Percentiles rank a stretch among this genome's conserved stretches.
phyloP scores from a whole-genome alignment of 257 asterid genomes.

The Voacanga thouarsii region DNA sequence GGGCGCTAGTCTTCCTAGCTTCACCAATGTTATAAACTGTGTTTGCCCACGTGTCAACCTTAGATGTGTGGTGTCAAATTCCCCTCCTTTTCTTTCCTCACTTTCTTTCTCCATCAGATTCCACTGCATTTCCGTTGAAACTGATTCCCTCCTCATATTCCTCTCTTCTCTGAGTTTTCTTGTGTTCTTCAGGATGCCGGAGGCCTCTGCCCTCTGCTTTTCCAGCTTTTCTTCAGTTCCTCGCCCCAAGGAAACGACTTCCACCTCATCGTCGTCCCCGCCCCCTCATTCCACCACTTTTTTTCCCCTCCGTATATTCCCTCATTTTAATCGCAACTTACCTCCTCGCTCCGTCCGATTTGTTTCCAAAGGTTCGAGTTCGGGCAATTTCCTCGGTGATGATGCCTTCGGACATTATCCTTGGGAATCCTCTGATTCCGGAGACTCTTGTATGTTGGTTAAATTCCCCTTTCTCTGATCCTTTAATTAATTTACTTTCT shows the following conservation, averaged over 20 bases:
- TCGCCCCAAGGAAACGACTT: conserved; percentile 35
- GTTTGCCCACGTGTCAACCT: conserved; percentile 32
- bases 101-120: conserved; percentile 1
- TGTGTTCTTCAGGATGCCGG: conserved; percentile 44
- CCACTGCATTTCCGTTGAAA: conserved; percentile 13
- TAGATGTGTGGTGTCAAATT: conserved; percentile 42
- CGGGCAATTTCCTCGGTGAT: conserved; percentile 54
- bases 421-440: conserved; percentile 60
- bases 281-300: background rate
- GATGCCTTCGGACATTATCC: conserved; percentile 78
- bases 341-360: conserved; percentile 35
- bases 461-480: background rate
- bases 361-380: conserved; percentile 47
- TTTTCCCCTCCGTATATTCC: conserved; percentile 14
- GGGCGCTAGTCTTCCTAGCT: conserved; percentile 20
- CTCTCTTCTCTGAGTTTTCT: conserved; percentile 9
- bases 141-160: conserved; percentile 22
- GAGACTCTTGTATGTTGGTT: conserved; percentile 46
- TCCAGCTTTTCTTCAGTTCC: conserved; percentile 43
- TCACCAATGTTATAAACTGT: conserved; percentile 15
- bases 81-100: conserved; percentile 12
- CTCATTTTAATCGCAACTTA: conserved; percentile 27
- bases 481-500: background rate
- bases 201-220: conserved; percentile 53
- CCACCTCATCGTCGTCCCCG: conserved; percentile 32